Evolutionary conservation across 2,329 filamentous ascomycete species (phyloP).

Genomic region (Emmonsiellopsis sp.): DNA sequence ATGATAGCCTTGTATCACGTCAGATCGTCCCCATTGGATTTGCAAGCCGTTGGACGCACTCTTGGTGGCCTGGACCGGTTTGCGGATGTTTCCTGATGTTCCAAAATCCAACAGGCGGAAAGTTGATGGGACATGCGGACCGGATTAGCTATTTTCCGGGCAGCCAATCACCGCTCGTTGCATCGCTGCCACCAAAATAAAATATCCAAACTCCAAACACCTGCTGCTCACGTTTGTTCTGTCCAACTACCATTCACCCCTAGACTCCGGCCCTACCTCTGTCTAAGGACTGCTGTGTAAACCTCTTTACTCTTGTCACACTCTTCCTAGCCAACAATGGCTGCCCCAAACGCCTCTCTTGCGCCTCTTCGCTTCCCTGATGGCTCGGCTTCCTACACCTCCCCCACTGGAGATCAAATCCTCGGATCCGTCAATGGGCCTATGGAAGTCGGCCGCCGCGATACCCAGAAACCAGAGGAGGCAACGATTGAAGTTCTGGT

Average conservation of each 20-base stretch:
- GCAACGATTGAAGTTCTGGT: conserved; percentile 84
- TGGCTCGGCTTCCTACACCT: conserved; percentile 34
- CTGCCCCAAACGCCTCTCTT: conserved; percentile 25
- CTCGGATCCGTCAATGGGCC: conserved; percentile 86
- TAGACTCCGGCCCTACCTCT: neutral
- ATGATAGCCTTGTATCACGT: too few species aligned
- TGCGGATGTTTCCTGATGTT: too few species aligned
- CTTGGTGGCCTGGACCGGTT: too few species aligned
- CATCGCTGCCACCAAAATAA: neutral
- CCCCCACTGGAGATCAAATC: conserved; percentile 60
- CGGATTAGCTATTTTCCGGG: neutral
- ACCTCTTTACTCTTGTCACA: neutral
- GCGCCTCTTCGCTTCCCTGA: conserved; percentile 28
- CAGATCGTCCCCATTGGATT: too few species aligned
- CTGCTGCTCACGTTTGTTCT: conserved; percentile 1
- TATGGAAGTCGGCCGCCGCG: conserved; percentile 75
- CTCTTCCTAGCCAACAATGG: conserved; percentile 19
- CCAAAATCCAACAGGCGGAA: too few species aligned
- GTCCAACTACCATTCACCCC: neutral
- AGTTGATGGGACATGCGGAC: too few species aligned
- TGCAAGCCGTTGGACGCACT: too few species aligned
- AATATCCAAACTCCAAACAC: neutral
- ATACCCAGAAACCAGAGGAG: conserved; percentile 79
- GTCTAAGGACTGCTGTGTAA: neutral
- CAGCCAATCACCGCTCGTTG: too few species aligned